These are phyloP conservation scores for Gossypium schwendimanii DNA, from an alignment of 441 rosid genomes.

Conservation along the genomic window DNA sequence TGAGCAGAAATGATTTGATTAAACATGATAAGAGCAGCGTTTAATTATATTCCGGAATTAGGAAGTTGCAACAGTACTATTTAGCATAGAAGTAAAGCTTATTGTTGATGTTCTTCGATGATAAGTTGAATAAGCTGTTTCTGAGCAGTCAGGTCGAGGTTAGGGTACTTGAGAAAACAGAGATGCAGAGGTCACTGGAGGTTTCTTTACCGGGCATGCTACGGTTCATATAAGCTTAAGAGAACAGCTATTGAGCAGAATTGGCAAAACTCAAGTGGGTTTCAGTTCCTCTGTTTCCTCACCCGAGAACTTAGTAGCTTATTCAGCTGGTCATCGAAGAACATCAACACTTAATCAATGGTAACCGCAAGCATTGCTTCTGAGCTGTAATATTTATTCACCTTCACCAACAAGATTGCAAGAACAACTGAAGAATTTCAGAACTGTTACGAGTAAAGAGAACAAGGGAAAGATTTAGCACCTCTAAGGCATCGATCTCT, in stretches of 20 bases:
- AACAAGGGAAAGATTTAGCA: constrained; percentile 18
- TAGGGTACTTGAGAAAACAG: background rate
- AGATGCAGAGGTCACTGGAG: background rate
- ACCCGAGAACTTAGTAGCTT: background rate
- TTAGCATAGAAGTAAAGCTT: background rate
- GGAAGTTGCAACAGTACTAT: background rate
- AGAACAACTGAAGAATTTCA: background rate
- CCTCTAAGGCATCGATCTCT: constrained; percentile 98
- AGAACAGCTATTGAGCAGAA: background rate
- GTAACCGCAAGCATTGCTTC: background rate
- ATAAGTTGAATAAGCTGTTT: background rate
- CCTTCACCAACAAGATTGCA: background rate
- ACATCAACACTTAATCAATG: background rate
- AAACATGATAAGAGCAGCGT: background rate
- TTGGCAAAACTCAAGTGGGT: background rate
- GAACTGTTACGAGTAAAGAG: background rate
- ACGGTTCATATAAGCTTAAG: background rate
- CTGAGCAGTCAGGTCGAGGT: background rate
- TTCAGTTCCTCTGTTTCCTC: background rate
- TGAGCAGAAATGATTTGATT: background rate
- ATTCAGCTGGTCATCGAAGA: background rate
- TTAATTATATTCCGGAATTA: background rate
- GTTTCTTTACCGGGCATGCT: background rate
- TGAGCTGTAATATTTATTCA: background rate
- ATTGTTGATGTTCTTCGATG: background rate